Conservation (phyloP, 78 protist genomes). For the Dictyostelium intermedium region DNA sequence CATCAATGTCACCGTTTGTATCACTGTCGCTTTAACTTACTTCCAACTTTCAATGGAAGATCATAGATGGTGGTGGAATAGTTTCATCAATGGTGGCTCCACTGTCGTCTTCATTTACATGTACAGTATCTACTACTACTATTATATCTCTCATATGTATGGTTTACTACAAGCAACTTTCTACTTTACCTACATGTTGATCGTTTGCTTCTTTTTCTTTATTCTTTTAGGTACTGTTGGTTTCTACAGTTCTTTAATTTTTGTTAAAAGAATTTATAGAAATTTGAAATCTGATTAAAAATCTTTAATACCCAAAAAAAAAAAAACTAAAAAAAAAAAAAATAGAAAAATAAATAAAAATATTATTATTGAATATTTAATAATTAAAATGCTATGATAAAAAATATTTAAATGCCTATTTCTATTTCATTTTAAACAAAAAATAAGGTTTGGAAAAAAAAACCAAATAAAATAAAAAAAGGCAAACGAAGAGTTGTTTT, state of each 20-base stretch:
- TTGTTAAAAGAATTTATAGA: slow-evolving; percentile 93
- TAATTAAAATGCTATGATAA: no score
- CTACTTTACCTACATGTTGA: slow-evolving; percentile 96
- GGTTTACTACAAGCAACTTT: slow-evolving; percentile 95
- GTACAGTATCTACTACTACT: slow-evolving; percentile 93
- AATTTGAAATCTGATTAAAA: slow-evolving; percentile 89
- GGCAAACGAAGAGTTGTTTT: no score
- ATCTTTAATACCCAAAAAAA: not conserved
- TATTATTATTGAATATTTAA: not conserved
- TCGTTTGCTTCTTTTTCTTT: slow-evolving; percentile 91
- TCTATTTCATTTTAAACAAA: no score
- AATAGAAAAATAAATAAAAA: not conserved
- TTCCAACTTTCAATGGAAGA: slow-evolving; percentile 97
- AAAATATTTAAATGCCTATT: no score
- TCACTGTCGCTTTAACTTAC: slow-evolving; percentile 96
- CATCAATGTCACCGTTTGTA: slow-evolving; percentile 95
- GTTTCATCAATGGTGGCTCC: slow-evolving; percentile 91
- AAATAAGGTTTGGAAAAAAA: not conserved
- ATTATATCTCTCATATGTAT: slow-evolving; percentile 89
- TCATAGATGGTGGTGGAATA: slow-evolving; percentile 97
- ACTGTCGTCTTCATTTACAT: slow-evolving; percentile 92
- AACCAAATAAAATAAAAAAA: not conserved
- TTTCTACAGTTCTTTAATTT: slow-evolving; percentile 89
- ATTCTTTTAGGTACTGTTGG: slow-evolving; percentile 97
- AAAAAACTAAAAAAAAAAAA: not conserved